These are phyloP conservation scores for Macrolepiota albuminosa DNA, from an alignment of 768 basidiomycete genomes.

Conservation along the genomic window DNA sequence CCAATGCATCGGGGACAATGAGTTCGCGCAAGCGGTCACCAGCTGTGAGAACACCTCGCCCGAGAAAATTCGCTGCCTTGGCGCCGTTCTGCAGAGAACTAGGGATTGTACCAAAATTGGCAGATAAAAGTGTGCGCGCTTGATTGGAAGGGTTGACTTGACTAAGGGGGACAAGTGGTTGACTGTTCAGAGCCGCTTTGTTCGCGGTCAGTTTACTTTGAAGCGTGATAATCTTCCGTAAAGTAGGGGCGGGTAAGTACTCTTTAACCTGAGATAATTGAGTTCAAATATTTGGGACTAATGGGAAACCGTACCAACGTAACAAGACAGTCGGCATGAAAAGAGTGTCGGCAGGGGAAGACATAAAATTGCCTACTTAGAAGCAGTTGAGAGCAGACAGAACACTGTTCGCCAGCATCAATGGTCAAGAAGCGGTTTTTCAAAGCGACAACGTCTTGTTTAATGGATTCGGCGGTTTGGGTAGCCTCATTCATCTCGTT, in stretches of 20 bases:
- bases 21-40: constrained; percentile 88
- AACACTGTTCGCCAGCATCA: constrained; percentile 82
- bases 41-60: constrained; percentile 79
- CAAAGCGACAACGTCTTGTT: constrained; percentile 81
- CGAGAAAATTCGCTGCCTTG: constrained; percentile 62
- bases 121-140: constrained; percentile 63
- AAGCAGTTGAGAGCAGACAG: constrained; percentile 69
- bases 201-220: constrained; percentile 80
- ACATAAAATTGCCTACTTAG: constrained; percentile 94
- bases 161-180: constrained; percentile 6
- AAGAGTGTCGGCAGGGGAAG: constrained; percentile 96
- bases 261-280: constrained; percentile 74
- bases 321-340: constrained; percentile 97
- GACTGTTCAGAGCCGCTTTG: constrained; percentile 17
- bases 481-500: constrained; percentile 97
- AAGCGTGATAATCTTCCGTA: constrained; percentile 81
- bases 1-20: constrained; percentile 91
- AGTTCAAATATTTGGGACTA: constrained; percentile 5
- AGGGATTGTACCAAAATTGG: constrained; percentile 56
- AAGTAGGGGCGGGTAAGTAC: constrained; percentile 73
- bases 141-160: constrained; percentile 35
- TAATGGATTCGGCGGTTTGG: constrained; percentile 86
- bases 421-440: constrained; percentile 90
- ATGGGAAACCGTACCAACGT: constrained; percentile 62
- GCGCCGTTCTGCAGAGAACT: constrained; percentile 58